Conservation (phyloP, 805 yeast species). For the Candida krabiensis region DNA sequence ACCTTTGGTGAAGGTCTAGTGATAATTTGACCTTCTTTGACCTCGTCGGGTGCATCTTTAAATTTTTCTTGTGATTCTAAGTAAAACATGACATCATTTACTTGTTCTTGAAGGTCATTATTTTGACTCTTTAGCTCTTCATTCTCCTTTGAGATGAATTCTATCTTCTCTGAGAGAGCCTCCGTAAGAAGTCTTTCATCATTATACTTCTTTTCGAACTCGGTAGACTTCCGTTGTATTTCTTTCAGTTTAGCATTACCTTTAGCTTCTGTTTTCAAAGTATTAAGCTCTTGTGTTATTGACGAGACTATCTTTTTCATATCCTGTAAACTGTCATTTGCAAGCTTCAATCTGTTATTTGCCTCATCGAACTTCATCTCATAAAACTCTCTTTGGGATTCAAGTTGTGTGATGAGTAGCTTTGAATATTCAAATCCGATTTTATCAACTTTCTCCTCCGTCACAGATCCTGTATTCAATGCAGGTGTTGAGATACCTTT, state of each 20-base stretch:
- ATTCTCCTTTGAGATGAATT: slow-evolving; percentile 33
- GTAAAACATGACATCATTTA: slow-evolving; percentile 77
- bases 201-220: slow-evolving; percentile 30
- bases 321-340: slow-evolving; percentile 26
- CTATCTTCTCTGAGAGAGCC: slow-evolving; percentile 41
- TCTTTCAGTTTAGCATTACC: slow-evolving; percentile 21
- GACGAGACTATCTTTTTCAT: slow-evolving; percentile 27
- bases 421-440: slow-evolving; percentile 79
- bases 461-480: slow-evolving; percentile 5
- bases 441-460: slow-evolving; percentile 49
- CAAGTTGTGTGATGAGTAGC: slow-evolving; percentile 73
- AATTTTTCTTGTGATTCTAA: slow-evolving; percentile 73
- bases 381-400: slow-evolving; percentile 82
- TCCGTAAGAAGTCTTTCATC: slow-evolving; percentile 51
- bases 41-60: slow-evolving; percentile 68
- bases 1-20: slow-evolving; percentile 36
- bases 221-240: slow-evolving; percentile 16
- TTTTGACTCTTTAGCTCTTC: slow-evolving; percentile 39
- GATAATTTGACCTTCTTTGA: slow-evolving; percentile 66
- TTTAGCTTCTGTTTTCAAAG: slow-evolving; percentile 7
- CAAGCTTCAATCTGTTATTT: slow-evolving; percentile 15
- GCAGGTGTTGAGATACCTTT: slow-evolving; percentile 11
- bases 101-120: slow-evolving; percentile 58
- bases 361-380: slow-evolving; percentile 50
- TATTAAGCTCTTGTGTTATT: slow-evolving; percentile 10